phyloP scores from a whole-genome alignment of 2,329 filamentous ascomycete species.

The Stenocarpella maydis region DNA sequence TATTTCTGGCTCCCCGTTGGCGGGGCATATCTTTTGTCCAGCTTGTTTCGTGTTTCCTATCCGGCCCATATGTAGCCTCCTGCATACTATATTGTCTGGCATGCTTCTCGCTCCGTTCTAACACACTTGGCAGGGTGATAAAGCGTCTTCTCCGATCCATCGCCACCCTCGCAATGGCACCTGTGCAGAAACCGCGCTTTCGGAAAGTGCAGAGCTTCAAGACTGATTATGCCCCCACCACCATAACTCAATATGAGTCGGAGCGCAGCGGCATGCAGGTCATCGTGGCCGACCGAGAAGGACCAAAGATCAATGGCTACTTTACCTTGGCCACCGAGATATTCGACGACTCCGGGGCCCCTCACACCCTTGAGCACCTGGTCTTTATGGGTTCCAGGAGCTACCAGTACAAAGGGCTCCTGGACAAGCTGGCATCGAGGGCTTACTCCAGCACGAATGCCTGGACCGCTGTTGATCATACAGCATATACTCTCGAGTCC shows the following conservation, averaged over 20 bases:
- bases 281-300: conserved; percentile 88
- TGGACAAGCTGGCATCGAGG: conserved; percentile 92
- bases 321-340: conserved; percentile 98
- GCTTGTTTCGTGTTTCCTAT: background rate
- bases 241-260: conserved; percentile 95
- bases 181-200: conserved; percentile 68
- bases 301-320: conserved; percentile 94
- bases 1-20: background rate
- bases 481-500: conserved; percentile 92
- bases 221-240: conserved; percentile 87
- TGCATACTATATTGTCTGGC: background rate
- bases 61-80: background rate
- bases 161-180: conserved; percentile 59
- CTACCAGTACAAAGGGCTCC: conserved; percentile 92
- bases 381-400: conserved; percentile 91
- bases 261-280: conserved; percentile 94
- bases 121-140: conserved; percentile 37
- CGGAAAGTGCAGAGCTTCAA: conserved; percentile 86
- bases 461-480: conserved; percentile 96
- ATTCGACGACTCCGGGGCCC: conserved; percentile 94
- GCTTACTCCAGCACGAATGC: conserved; percentile 96
- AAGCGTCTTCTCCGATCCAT: conserved; percentile 37
- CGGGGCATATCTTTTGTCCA: background rate
- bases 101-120: conserved; percentile 31
- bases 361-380: conserved; percentile 84